Evolutionary conservation across 345 rosid species (phyloP).

Genomic region (Garcia nutans): DNA sequence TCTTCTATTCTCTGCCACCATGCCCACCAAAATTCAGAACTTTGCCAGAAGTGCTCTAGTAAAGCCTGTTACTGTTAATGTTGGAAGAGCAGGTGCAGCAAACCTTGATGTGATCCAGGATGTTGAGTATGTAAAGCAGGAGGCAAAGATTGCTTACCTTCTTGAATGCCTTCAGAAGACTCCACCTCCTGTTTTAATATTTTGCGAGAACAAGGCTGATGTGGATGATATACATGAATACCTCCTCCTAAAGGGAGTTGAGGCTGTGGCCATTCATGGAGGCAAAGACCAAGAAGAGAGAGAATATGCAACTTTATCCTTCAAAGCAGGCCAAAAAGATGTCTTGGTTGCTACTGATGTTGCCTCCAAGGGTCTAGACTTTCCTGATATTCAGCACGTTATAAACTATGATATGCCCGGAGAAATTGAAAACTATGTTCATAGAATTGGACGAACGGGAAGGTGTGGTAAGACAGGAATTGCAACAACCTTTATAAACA

Average conservation of each 20-base stretch:
- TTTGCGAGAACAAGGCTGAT: conserved; percentile 98
- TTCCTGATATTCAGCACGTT: conserved; percentile 89
- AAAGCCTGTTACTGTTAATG: conserved; percentile 81
- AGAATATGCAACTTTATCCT: conserved; percentile 81
- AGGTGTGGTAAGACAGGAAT: conserved; percentile 95
- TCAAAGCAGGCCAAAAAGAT: conserved; percentile 81
- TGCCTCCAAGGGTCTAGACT: conserved; percentile 89
- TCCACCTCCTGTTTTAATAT: conserved; percentile 85
- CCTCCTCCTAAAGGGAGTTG: conserved; percentile 88
- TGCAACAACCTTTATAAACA: conserved; percentile 90
- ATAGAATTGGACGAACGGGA: conserved; percentile 91
- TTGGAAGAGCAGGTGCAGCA: conserved; percentile 97
- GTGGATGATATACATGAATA: conserved; percentile 91
- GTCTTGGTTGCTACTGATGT: conserved; percentile 93
- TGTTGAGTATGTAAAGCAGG: conserved; percentile 93
- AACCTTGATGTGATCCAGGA: conserved; percentile 97
- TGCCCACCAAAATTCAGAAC: conserved; percentile 92
- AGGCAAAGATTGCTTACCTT: conserved; percentile 92
- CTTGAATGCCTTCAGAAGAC: conserved; percentile 91
- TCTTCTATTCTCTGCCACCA: conserved; percentile 86
- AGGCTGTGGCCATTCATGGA: conserved; percentile 90
- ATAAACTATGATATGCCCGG: conserved; percentile 96
- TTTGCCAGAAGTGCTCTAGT: conserved; percentile 89
- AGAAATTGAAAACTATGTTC: conserved; percentile 90
- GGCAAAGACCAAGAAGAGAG: conserved; percentile 96